phyloP scores from a whole-genome alignment of 352 stramenopile genomes.

The Pythium utonaiense region DNA sequence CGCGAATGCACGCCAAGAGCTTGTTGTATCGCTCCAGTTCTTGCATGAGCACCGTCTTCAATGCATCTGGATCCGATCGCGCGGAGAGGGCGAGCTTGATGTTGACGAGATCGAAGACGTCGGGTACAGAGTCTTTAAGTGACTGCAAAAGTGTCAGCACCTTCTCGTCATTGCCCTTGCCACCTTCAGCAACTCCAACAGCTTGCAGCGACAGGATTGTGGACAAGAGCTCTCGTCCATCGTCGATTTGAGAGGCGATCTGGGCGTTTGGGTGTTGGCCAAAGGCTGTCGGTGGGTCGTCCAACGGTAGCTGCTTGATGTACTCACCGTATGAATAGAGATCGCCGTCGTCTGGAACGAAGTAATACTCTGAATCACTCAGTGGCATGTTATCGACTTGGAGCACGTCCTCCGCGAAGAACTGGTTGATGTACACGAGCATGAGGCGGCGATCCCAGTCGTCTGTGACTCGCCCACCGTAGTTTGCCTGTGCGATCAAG shows the following conservation, averaged over 20 bases:
- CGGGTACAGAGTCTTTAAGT: constrained; percentile 85
- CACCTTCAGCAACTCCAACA: constrained; percentile 70
- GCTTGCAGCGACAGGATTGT: constrained; percentile 91
- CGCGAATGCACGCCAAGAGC: constrained; percentile 74
- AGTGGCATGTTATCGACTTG: constrained; percentile 83
- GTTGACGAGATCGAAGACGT: constrained; percentile 85
- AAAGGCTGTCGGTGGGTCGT: constrained; percentile 90
- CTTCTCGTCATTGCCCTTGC: constrained; percentile 87
- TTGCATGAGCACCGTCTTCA: constrained; percentile 94
- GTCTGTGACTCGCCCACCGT: constrained; percentile 94
- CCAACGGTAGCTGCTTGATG: constrained; percentile 87
- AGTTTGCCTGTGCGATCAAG: constrained; percentile 95
- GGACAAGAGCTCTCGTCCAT: constrained; percentile 84
- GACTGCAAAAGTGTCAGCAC: constrained; percentile 80
- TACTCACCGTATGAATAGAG: constrained; percentile 87
- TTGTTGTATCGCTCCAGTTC: constrained; percentile 95
- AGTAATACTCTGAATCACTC: constrained; percentile 91
- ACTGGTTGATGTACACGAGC: constrained; percentile 95
- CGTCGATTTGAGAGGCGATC: constrained; percentile 93
- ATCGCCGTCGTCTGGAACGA: constrained; percentile 91
- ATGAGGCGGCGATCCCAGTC: constrained; percentile 95
- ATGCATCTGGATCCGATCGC: constrained; percentile 85
- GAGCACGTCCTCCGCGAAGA: constrained; percentile 90
- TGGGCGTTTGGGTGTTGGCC: constrained; percentile 95
- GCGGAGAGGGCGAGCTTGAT: constrained; percentile 67